Base-by-base conservation (phyloP, 495 filamentous ascomycete genomes). In the Podospora sp. region DNA sequence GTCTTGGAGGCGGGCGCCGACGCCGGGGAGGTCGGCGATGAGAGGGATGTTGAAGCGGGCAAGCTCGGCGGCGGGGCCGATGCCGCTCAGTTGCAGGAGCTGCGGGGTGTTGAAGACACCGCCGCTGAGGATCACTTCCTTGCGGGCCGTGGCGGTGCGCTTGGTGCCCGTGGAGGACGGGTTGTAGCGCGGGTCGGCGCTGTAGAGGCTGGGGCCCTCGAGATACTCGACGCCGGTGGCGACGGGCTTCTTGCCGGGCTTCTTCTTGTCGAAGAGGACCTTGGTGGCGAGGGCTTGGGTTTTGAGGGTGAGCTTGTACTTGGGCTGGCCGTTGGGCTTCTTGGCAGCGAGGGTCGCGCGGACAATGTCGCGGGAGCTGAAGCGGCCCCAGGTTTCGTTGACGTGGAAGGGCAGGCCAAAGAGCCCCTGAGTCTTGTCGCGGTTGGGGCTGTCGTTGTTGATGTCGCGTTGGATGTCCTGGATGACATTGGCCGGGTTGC, bases 151-250 rank as follows among this genome's bases (percentile, higher is more conserved):
- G 7, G 79, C 81, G 35, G 74, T 77, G 27, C 21, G 65, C 12
- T 67, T 67, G 49, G 51, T 40, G 50, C 81, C 80, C 0, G 78
- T 73, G 0, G 65, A 76, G 52, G 65, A 62, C 24, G 65, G 16
- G 57, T 62, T 49, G 61, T 75, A 71, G 18, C 76, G 76, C 12
- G 85, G 86, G 59, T 84, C 83, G 4, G 88, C 87, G 20, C 79
- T 73, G 78, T 89, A 90, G 14, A 90, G 77, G 56, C 78, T 73
- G 49, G 83, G 59, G n/a, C 87, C 88, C 18, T 82, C 76, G 0
- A 90, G 81, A 70, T 83, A 90, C 58, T 88, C 83, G 46, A 91
- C 81, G 49, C 88, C 88, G 2, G 75, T 85, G 16, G 88, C 88
- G 20, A 74, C 77, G 0, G 87, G 85, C 21, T 75, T 78, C 27